phyloP scores from a whole-genome alignment of 179 eudicot genomes.

The Silene vulgaris region DNA sequence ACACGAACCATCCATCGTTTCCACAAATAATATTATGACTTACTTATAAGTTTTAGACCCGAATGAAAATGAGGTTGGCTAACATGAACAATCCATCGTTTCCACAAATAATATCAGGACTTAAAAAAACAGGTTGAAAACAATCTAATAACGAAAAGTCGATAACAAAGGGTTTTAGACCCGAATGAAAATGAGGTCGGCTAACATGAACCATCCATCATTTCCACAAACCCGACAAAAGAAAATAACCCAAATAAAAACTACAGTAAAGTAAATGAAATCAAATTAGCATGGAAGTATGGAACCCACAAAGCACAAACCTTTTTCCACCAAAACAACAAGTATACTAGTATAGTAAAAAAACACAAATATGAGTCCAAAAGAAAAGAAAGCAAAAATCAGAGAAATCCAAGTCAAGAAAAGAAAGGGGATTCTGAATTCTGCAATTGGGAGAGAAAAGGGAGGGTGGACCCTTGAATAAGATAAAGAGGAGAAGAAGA shows the following conservation, averaged over 20 bases:
- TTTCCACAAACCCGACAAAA: no score
- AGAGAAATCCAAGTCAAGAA: slow-evolving; percentile 40
- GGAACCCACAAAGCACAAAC: neutral
- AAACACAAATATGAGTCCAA: slow-evolving; percentile 34
- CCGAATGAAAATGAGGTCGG: neutral
- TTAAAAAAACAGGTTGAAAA: no score
- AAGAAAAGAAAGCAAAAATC: slow-evolving; percentile 36
- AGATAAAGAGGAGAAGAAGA: slow-evolving; percentile 29
- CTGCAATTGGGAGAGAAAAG: slow-evolving; percentile 20
- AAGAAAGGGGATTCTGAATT: slow-evolving; percentile 25
- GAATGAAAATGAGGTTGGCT: neutral
- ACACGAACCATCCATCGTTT: neutral
- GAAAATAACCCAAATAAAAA: no score
- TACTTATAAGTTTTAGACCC: neutral
- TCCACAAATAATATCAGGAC: no score
- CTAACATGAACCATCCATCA: neutral
- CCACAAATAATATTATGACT: no score
- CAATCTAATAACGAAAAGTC: neutral
- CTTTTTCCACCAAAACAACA: neutral
- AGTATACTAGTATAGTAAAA: slow-evolving; percentile 4
- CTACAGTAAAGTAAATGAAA: neutral
- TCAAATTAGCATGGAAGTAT: neutral
- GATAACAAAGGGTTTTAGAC: neutral
- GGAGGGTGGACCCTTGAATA: slow-evolving; percentile 35
- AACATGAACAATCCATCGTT: neutral